These are phyloP conservation scores for Colletotrichum sp. DNA, from an alignment of 2,329 filamentous ascomycete species.

Conservation along the genomic window DNA sequence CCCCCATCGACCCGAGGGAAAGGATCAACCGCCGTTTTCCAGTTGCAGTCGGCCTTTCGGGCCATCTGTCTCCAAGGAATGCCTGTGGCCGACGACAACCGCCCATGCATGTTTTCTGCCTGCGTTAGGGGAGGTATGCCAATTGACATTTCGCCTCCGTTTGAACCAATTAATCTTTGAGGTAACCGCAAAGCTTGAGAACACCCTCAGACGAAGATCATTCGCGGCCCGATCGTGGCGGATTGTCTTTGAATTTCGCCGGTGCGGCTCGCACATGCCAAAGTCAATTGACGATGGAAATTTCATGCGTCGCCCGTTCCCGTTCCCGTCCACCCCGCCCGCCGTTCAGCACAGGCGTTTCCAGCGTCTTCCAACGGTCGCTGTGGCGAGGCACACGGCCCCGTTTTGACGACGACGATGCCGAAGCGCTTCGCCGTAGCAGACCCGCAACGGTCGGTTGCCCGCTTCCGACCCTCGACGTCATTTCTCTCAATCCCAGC, in stretches of 20 bases:
- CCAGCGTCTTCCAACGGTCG: not conserved
- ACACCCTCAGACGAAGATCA: not conserved
- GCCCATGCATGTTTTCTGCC: not conserved
- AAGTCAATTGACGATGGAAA: not conserved
- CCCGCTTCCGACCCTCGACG: slow-evolving; percentile 5
- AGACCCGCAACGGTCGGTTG: not conserved
- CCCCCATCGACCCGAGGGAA: not conserved
- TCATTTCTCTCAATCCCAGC: not conserved
- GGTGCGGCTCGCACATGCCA: not conserved
- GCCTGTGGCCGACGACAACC: not conserved
- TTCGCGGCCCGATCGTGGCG: not conserved
- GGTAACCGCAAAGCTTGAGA: not conserved
- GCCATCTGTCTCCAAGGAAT: not conserved
- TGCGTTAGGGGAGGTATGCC: not conserved
- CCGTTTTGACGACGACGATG: slow-evolving; percentile 14
- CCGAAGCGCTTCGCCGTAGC: slow-evolving; percentile 2
- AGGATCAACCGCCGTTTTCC: not conserved
- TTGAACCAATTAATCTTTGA: not conserved
- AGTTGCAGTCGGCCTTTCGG: not conserved
- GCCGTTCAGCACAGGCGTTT: not conserved
- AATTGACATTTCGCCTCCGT: not conserved
- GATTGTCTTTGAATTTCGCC: not conserved
- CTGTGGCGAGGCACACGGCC: not conserved
- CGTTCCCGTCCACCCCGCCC: not conserved
- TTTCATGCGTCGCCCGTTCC: not conserved